Conservation (phyloP, 192 early-diverging fungal species). For the Hyaloraphidium curvatum region DNA sequence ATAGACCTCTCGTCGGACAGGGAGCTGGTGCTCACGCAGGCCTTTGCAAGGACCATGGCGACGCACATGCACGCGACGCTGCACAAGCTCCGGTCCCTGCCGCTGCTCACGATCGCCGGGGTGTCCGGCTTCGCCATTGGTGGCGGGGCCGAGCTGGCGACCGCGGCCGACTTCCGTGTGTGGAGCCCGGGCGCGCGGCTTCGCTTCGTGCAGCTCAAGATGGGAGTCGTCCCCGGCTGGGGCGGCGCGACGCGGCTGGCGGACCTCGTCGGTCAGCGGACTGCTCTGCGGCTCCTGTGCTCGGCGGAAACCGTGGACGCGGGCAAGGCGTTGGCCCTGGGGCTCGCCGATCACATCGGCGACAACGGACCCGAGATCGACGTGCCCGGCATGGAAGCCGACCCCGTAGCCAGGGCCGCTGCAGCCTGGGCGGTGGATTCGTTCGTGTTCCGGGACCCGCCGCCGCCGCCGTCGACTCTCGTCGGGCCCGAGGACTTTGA, state of each 20-base stretch:
- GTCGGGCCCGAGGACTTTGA: no score
- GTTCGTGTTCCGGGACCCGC: no score
- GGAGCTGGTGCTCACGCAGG: conserved; percentile 2
- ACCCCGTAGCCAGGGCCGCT: no score
- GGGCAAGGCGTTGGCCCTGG: conserved; percentile 10
- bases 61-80: conserved; percentile 41
- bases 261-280: conserved; percentile 18
- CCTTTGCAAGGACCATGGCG: conserved; percentile 21
- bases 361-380: no score
- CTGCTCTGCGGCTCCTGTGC: conserved; percentile 26
- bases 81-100: conserved; percentile 24
- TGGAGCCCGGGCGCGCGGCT: conserved; percentile 16
- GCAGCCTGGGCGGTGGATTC: no score
- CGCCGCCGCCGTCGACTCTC: no score
- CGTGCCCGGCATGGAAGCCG: no score
- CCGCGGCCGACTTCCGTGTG: conserved; percentile 36
- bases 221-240: conserved; percentile 44
- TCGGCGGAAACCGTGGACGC: conserved; percentile 18
- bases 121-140: conserved; percentile 42
- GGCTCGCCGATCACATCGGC: no score
- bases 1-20: neutral
- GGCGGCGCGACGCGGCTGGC: conserved; percentile 21
- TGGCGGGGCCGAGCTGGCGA: conserved; percentile 42
- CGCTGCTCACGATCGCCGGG: conserved; percentile 35
- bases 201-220: conserved; percentile 37